Evolutionary conservation across 1,139 yeast genomes (phyloP), one percentile per base, ranked within the genome.

Genomic region (Wickerhamiella pararugosa): DNA sequence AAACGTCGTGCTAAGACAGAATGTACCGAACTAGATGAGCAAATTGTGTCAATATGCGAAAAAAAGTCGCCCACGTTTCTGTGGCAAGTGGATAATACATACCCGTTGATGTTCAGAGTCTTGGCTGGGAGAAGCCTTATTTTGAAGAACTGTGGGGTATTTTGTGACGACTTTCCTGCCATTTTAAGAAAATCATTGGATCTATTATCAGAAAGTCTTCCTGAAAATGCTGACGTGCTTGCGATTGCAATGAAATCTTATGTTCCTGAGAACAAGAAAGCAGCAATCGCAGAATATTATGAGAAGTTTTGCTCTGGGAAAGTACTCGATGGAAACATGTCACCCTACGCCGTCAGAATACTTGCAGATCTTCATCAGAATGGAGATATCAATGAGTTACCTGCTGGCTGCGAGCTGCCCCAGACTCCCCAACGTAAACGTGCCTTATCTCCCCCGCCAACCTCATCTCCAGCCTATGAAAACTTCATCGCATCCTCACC

Each of bases 191-290:
- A 11, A 9, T 37, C 42, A 4, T 8, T 33, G 10, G 11, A 9
- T 5, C 15, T 42, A 25, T 26, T 42, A 5, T 40, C 32, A 11
- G 30, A 26, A 6, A 30, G 29, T 15, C 30, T 42, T n/a, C 38
- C 36, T 29, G 34, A 26, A n/a, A 39, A 39, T 25, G 42, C 42
- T 4, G 43, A 42, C 30, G 9, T 42, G 5, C 26, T 36, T 11
- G 29, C 36, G 27, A 34, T 35, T 3, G 42, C 42, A 7, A n/a
- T 42, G 31, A 34, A 35, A 2, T 31, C 40, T 5, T 5, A 25
- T 8, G 26, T 5, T n/a, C 33, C 33, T 5, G 34, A 21, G 6
- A 25, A 37, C 10, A 25, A 26, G 3, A 9, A 11, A n/a, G 25
- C n/a, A 5, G 29, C 29, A 8, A n/a, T 25, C 27, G 40, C 8